Evolutionary conservation across 306 rosid genomes (phyloP), one percentile per base, ranked within the genome.

Genomic region (Comarum palustre): DNA sequence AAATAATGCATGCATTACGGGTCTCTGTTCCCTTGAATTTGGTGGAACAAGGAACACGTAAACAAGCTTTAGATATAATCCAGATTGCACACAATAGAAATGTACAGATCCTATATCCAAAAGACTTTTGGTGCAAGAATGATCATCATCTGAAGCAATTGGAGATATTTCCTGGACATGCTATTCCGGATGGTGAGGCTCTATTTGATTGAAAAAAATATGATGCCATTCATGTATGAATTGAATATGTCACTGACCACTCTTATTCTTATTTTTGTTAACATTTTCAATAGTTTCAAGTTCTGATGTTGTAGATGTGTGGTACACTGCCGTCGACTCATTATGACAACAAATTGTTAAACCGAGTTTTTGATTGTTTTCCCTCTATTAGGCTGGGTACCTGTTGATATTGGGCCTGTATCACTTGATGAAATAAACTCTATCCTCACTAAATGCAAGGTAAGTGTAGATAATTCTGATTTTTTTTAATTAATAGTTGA

Each of bases 121-220:
- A 86, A 74, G 97, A 91, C 68, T 94, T 89, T 76, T 94, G 82
- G 98, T 91, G 98, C 73, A 72, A 71, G 78, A 88, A 80, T 73
- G 81, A 81, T 48, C 24, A 42, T 74, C 66, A 84, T 81, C 82
- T 87, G 31, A 77, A 72, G 71, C 73, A 84, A 81, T 61, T 87
- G 79, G 77, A 84, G 75, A 45, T 81, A 54, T 91, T 89, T 84
- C 86, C 89, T 73, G 81, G 81, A 59, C 86, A 87, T 77, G 76
- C 65, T 71, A 83, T 91, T 80, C 78, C 72, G 66, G 85, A 94
- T 72, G 98, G 98, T 91, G 77, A 85, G 88, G 14, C 75, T 75
- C 60, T 57, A 54, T 36, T 46, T 47, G 52, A 38, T 45, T 68
- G 69, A 14, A 36, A n/a, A 50, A 45, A 29, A 11, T 2, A 16